phyloP scores from a whole-genome alignment of 805 yeast species.

The Cyberlindnera maritima region DNA sequence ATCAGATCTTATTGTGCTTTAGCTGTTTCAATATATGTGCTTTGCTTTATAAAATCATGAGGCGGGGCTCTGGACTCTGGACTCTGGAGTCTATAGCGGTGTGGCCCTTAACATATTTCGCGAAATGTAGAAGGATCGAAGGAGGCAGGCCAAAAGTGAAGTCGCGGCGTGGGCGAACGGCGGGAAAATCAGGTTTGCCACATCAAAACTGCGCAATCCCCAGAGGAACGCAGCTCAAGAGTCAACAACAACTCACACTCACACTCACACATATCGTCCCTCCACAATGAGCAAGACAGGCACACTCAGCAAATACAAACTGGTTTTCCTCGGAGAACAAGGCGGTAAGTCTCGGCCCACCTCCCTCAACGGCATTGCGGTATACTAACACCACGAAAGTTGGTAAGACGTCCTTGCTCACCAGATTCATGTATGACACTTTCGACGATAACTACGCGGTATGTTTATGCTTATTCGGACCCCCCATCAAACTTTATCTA shows the following conservation, averaged over 20 bases:
- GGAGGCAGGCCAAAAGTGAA: no score
- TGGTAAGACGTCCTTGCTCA: constrained; percentile 92
- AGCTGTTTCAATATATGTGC: no score
- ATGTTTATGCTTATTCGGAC: constrained; percentile 16
- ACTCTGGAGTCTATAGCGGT: no score
- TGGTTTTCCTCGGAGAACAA: constrained; percentile 96
- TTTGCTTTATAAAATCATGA: no score
- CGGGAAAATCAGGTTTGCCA: neutral
- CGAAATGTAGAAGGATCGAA: neutral
- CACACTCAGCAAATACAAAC: constrained; percentile 63
- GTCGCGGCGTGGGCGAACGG: no score
- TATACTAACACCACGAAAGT: constrained; percentile 40
- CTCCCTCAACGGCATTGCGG: neutral
- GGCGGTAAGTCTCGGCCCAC: constrained; percentile 20
- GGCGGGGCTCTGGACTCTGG: no score
- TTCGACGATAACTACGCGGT: constrained; percentile 89
- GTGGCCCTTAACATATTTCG: neutral
- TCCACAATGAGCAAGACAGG: constrained; percentile 23
- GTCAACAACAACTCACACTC: neutral
- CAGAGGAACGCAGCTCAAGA: neutral
- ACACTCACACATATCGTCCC: neutral
- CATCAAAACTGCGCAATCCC: neutral
- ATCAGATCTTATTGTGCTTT: no score
- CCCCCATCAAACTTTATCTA: constrained; percentile 4
- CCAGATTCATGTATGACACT: constrained; percentile 97